Evolutionary conservation across 495 filamentous ascomycete species (phyloP), one percentile per base, ranked within the genome.

Genomic region (Neurospora hispaniola): DNA sequence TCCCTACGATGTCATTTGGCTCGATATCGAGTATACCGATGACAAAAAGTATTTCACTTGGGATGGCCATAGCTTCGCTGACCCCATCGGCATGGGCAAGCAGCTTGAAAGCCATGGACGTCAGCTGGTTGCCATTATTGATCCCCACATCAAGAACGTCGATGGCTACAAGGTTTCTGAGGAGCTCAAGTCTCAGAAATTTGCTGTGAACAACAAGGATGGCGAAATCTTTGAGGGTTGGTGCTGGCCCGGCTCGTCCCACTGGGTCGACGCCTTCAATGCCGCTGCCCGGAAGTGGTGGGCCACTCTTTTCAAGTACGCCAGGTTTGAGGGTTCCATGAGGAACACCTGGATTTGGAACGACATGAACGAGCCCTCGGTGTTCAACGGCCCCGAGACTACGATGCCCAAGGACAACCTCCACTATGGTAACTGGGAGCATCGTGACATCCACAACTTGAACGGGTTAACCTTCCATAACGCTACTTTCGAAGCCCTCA

Each of bases 361-460:
- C 81, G 96, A 99, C 79, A 99, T 99, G 96, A 99, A 98, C 77
- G 96, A 99, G 83, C 96, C 96, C 0, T 98, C 96, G 0, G 96
- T 99, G 9, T 99, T 99, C 85, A 97, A 98, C 78, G 96, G 96
- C 0, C 96, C 96, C 0, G 96, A 99, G 80, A 97, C 93, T 12
- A 95, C 95, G 41, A 97, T 97, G 94, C 96, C 96, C 62, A 97
- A 97, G 81, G 96, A 99, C 83, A 98, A 98, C 79, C 80, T 98
- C 46, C 96, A 98, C 80, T 81, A 91, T 75, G 96, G 88, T 38
- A 89, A 92, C 80, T 99, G 96, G 96, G 96, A 99, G 81, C 96
- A 99, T 78, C 91, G 96, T 70, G 96, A 99, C 80, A 83, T 99
- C 23, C 96, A 99, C 84, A 98, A 98, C 78, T 79, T 98, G 71